Evolutionary conservation across 345 rosid species (phyloP), one percentile per base, ranked within the genome.

Genomic region (Lenwebbia sp.): DNA sequence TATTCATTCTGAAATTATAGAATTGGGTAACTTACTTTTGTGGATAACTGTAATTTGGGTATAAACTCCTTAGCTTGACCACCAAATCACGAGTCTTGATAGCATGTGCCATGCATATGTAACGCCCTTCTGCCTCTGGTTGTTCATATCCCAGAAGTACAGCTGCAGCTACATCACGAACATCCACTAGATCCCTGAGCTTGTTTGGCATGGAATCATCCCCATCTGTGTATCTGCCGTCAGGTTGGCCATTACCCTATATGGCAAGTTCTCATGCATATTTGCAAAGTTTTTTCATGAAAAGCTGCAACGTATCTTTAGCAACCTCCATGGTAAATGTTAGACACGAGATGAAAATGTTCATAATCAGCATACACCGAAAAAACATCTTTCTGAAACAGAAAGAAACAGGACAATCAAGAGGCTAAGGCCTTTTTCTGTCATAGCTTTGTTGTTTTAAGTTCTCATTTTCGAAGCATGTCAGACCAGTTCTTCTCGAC

Each of bases 1-100:
- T 6, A 21, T 49, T 8, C 23, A 55, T n/a, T 25, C 86, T 83
- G 54, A 62, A 62, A 28, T 62, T 62, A 62, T 62, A 62, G 75
- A 62, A 28, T 33, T 62, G 75, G 40, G 22, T 22, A 62, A 62
- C 75, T 62, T 28, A 87, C 90, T 83, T 85, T 50, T 62, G 70
- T 23, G 91, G 91, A 58, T 88, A 89, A 17, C 49, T 75, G 74
- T 86, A 58, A 55, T 70, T 55, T 37, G 89, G 88, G 58, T 82
- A 89, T 75, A 82, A 55, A 41, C 88, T 82, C 83, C 75, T 81
- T 50, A 86, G 70, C 76, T 86, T 89, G 62, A 86, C 88, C 37
- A 86, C 87, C 74, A 89, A 41, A 88, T 82, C 86, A 13, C 50
- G 33, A 52, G 55, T 76, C 58, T 47, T 53, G 84, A 87, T 86